Evolutionary conservation across 2,329 filamentous ascomycete species (phyloP).

Genomic region (Aureobasidium sp.): DNA sequence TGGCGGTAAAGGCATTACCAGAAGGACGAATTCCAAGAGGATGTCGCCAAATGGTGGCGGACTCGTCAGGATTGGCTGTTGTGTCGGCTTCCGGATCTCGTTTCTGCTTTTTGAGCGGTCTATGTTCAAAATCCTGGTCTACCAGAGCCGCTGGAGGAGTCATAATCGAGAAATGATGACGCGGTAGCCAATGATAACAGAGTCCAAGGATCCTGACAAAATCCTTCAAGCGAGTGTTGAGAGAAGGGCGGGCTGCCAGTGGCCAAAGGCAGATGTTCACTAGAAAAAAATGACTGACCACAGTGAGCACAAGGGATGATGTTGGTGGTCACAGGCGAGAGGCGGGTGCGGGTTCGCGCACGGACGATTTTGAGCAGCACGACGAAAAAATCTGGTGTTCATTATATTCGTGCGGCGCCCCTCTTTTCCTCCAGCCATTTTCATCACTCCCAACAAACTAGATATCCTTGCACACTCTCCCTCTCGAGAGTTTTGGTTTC

Average conservation of each 20-base stretch:
- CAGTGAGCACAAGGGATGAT: background rate
- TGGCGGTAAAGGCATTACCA: slow-evolving; percentile 69
- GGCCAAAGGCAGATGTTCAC: background rate
- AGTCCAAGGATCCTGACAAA: too few relatives aligned
- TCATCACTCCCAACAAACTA: slow-evolving; percentile 27
- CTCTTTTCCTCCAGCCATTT: slow-evolving; percentile 17
- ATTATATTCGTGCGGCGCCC: slow-evolving; percentile 11
- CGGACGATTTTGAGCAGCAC: background rate
- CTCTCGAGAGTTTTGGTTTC: slow-evolving; percentile 39
- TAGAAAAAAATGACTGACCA: background rate
- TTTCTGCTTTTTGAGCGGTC: slow-evolving; percentile 21
- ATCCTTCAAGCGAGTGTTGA: background rate
- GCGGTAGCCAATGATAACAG: background rate
- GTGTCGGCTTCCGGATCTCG: slow-evolving; percentile 18
- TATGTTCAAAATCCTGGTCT: slow-evolving; percentile 16
- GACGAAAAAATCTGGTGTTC: background rate
- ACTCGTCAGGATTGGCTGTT: slow-evolving; percentile 27
- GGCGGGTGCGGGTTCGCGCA: slow-evolving; percentile 2
- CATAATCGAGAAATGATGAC: slow-evolving; percentile 16
- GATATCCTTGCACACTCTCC: slow-evolving; percentile 41
- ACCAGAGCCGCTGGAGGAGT: slow-evolving; percentile 19
- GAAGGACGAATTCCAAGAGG: slow-evolving; percentile 78
- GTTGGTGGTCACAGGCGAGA: background rate
- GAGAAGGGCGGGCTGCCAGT: background rate
- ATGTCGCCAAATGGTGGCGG: slow-evolving; percentile 59